A percentile compares a stretch with the other conserved stretches of the same genome.
Conservation (phyloP, 345 rosid genomes). For the Salix purpurea region DNA sequence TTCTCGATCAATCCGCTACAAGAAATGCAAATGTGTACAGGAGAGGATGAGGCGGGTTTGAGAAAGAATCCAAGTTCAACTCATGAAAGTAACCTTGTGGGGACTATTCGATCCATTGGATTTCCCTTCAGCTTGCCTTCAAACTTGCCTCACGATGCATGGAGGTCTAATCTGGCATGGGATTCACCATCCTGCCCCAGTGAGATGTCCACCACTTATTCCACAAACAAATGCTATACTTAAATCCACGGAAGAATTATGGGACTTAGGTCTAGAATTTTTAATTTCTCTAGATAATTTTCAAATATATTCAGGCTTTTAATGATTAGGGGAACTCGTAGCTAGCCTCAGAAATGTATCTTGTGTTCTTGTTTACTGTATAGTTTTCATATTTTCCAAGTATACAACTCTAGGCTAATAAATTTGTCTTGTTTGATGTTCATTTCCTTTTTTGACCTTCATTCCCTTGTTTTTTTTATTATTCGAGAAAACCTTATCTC, state of each 20-base stretch:
- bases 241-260: slow-evolving; percentile 21
- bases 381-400: slow-evolving; percentile 18
- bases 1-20: slow-evolving; percentile 40
- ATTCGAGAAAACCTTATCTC: too few relatives aligned
- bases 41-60: slow-evolving; percentile 21
- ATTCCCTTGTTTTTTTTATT: too few relatives aligned
- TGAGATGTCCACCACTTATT: slow-evolving; percentile 49
- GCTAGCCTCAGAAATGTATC: slow-evolving; percentile 4
- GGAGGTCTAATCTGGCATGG: slow-evolving; percentile 41
- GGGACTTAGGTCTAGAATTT: slow-evolving; percentile 20
- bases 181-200: slow-evolving; percentile 49
- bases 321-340: background rate
- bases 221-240: slow-evolving; percentile 50
- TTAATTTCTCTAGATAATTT: background rate
- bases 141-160: slow-evolving; percentile 18
- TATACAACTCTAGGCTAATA: background rate
- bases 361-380: slow-evolving; percentile 22
- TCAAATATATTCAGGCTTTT: slow-evolving; percentile 1
- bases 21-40: slow-evolving; percentile 25
- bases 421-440: background rate
- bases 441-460: background rate
- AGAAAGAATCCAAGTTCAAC: slow-evolving; percentile 22
- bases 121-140: slow-evolving; percentile 57
- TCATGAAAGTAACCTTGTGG: slow-evolving; percentile 29
- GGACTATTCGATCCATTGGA: slow-evolving; percentile 29